phyloP scores from a whole-genome alignment of 306 rosid genomes.

The Rubus idaeus region DNA sequence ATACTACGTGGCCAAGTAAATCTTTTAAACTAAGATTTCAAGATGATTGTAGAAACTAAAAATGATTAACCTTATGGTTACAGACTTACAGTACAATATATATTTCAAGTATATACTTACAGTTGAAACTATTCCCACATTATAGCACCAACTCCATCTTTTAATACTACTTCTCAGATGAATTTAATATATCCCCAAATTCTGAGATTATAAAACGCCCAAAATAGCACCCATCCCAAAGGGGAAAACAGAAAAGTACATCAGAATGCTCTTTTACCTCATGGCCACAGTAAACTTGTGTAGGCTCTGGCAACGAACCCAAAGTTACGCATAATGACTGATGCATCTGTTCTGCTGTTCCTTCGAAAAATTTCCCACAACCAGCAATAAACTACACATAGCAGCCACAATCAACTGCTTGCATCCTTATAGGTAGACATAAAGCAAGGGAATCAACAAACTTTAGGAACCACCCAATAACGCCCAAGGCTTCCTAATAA shows the following conservation, averaged over 20 bases:
- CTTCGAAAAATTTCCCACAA: slow-evolving; percentile 88
- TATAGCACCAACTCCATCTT: background rate
- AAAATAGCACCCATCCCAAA: background rate
- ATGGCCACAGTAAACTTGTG: slow-evolving; percentile 85
- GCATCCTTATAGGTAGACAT: background rate
- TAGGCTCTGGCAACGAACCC: slow-evolving; percentile 79
- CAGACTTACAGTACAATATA: no score
- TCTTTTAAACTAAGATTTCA: background rate
- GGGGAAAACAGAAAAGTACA: background rate
- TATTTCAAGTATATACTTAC: background rate
- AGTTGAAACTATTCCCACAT: background rate
- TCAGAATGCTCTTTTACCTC: slow-evolving; percentile 54
- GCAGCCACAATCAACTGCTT: slow-evolving; percentile 7
- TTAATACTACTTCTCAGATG: background rate
- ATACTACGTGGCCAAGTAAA: background rate
- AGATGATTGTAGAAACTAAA: background rate
- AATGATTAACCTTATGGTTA: background rate
- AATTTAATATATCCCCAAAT: background rate
- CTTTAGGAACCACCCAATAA: background rate
- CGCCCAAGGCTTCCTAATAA: background rate
- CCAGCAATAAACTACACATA: slow-evolving; percentile 73
- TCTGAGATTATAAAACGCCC: background rate
- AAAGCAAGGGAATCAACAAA: background rate
- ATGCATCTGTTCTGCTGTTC: slow-evolving; percentile 96
- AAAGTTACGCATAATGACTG: slow-evolving; percentile 72